Evolutionary conservation across 192 early-diverging fungal genomes (phyloP).

Genomic region (Mortierella claussenii): DNA sequence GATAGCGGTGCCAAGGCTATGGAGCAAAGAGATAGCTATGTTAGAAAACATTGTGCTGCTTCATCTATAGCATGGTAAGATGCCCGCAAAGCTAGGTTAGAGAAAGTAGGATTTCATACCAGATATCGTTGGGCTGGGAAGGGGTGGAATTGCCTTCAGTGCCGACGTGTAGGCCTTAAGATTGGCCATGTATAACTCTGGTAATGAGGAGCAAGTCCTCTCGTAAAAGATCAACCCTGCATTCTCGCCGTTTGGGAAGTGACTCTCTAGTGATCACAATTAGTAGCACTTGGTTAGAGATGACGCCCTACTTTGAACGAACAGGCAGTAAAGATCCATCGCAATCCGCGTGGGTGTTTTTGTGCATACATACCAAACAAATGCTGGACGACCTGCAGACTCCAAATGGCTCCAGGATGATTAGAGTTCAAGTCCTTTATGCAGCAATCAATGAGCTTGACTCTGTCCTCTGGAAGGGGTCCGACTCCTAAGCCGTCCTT

Average conservation of each 20-base stretch:
- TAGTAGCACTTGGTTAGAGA: background rate
- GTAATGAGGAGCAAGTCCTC: slow-evolving; percentile 15
- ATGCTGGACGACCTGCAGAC: slow-evolving; percentile 47
- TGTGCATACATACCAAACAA: slow-evolving; percentile 49
- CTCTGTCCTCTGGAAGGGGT: slow-evolving; percentile 39
- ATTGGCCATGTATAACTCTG: slow-evolving; percentile 31
- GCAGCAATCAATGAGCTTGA: slow-evolving; percentile 37
- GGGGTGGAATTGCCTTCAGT: slow-evolving; percentile 26
- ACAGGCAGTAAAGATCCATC: too few species aligned
- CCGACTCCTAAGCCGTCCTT: slow-evolving; percentile 47
- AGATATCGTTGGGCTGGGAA: slow-evolving; percentile 27
- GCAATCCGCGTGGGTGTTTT: too few species aligned
- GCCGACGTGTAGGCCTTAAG: slow-evolving; percentile 23
- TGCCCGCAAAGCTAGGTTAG: background rate
- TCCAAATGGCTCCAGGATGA: slow-evolving; percentile 59
- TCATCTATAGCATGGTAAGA: background rate
- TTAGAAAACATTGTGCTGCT: background rate
- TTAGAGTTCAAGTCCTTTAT: slow-evolving; percentile 49
- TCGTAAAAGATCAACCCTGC: slow-evolving; percentile 17
- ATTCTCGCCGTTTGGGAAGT: slow-evolving; percentile 16
- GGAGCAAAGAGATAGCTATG: too few species aligned
- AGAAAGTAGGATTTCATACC: slow-evolving; percentile 17
- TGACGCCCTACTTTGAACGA: too few species aligned
- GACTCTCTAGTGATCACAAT: slow-evolving; percentile 8
- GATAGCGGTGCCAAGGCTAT: slow-evolving; percentile 30